Percentiles rank a stretch among this genome's conserved stretches.
Conservation (phyloP, 164 flowering plant species). For the Umbellularia californica region DNA sequence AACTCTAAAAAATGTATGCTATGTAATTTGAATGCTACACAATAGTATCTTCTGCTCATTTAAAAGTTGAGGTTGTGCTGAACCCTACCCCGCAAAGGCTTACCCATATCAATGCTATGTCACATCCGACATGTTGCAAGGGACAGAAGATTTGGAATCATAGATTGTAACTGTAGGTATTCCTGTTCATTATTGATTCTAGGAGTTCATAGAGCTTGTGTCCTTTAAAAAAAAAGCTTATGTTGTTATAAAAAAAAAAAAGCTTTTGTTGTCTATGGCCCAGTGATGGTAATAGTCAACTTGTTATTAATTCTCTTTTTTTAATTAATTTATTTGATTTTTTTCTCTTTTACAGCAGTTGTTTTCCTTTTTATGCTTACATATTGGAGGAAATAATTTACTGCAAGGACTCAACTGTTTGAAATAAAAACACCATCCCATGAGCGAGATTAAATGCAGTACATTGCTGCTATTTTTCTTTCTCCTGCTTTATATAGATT, state of each 20-base stretch:
- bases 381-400: background rate
- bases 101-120: too few relatives aligned
- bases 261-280: background rate
- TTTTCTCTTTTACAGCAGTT: background rate
- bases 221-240: background rate
- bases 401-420: background rate
- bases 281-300: background rate
- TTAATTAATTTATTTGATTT: too few relatives aligned
- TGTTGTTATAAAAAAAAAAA: background rate
- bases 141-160: too few relatives aligned
- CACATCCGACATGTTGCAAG: too few relatives aligned
- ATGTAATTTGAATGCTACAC: background rate
- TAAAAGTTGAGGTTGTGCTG: too few relatives aligned
- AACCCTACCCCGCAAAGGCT: too few relatives aligned
- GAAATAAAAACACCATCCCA: background rate
- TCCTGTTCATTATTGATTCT: background rate
- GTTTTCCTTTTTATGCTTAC: background rate
- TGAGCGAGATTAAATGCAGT: background rate
- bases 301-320: background rate
- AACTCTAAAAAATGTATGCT: conserved; percentile 23
- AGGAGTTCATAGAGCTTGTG: background rate
- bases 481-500: background rate
- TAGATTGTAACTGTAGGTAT: too few relatives aligned
- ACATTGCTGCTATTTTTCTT: background rate
- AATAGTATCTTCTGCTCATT: too few relatives aligned